Conservation (phyloP, 441 rosid genomes). For the Kokia cookei region DNA sequence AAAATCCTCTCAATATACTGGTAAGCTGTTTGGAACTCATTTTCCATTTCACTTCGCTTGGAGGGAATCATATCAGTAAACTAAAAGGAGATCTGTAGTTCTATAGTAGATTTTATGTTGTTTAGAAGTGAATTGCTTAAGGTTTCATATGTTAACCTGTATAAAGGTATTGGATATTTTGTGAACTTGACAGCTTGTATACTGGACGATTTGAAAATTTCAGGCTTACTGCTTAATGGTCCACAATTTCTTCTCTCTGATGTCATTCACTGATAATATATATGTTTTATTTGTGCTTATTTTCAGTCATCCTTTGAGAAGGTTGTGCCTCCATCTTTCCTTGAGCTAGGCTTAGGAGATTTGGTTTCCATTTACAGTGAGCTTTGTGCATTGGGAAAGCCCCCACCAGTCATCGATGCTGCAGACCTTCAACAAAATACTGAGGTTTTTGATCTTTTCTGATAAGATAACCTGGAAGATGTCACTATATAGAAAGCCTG, state of each 20-base stretch:
- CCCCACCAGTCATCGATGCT: constrained; percentile 65
- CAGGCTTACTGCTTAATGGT: not conserved
- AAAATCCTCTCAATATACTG: constrained; percentile 69
- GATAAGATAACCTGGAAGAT: not conserved
- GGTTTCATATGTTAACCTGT: not conserved
- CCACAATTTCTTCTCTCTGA: not conserved
- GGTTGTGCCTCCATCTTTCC: constrained; percentile 60
- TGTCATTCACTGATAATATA: not conserved
- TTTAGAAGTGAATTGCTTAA: not conserved
- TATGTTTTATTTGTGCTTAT: constrained; percentile 13
- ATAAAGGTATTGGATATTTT: not conserved
- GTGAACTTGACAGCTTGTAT: not conserved
- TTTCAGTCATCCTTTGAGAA: constrained; percentile 71
- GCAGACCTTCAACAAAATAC: constrained; percentile 74
- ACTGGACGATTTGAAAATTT: not conserved
- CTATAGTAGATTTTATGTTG: not conserved
- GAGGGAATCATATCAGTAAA: not conserved
- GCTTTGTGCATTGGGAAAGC: constrained; percentile 62
- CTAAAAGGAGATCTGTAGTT: not conserved
- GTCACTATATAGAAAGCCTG: not conserved
- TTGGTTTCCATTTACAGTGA: constrained; percentile 63
- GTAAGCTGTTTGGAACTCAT: constrained; percentile 27
- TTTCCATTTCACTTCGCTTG: not conserved
- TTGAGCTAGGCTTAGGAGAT: constrained; percentile 72
- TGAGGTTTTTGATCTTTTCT: constrained; percentile 44